Percentiles rank a stretch among this genome's conserved stretches.
Evolutionary conservation across 805 yeast genomes (phyloP).

Genomic region (Candida jianshihensis): DNA sequence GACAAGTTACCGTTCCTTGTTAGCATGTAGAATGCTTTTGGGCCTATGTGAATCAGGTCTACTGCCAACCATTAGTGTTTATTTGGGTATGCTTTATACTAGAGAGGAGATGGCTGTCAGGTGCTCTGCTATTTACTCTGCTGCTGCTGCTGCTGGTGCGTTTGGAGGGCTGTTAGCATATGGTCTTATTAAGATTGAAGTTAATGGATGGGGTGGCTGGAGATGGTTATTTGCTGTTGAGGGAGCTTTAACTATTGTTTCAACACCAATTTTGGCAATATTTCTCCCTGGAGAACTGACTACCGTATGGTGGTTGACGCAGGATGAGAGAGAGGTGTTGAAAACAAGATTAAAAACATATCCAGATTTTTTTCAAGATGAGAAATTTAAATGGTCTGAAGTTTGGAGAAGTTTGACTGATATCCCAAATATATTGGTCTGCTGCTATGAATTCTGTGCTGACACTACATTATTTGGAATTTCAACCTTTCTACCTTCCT

Average conservation of each 20-base stretch:
- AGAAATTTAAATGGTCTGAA: constrained; percentile 30
- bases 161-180: constrained; percentile 49
- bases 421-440: constrained; percentile 28
- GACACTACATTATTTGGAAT: constrained; percentile 38
- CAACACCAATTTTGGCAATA: constrained; percentile 27
- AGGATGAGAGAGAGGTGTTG: constrained; percentile 32
- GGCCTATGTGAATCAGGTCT: constrained; percentile 49
- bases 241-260: constrained; percentile 36
- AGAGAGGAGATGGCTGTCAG: constrained; percentile 42
- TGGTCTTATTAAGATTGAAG: constrained; percentile 36
- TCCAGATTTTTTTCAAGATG: constrained; percentile 30
- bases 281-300: constrained; percentile 35
- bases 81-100: constrained; percentile 40
- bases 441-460: constrained; percentile 37
- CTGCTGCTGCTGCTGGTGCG: constrained; percentile 34
- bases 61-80: constrained; percentile 42
- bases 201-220: constrained; percentile 38
- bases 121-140: constrained; percentile 23
- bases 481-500: constrained; percentile 38
- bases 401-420: constrained; percentile 31
- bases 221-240: constrained; percentile 45
- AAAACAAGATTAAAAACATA: constrained; percentile 28
- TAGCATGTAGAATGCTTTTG: constrained; percentile 41
- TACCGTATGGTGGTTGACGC: constrained; percentile 32
- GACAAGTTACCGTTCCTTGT: constrained; percentile 32